A percentile compares a stretch with the other conserved stretches of the same genome.
phyloP scores from a whole-genome alignment of 345 rosid species.

The Boechera divaricarpa region DNA sequence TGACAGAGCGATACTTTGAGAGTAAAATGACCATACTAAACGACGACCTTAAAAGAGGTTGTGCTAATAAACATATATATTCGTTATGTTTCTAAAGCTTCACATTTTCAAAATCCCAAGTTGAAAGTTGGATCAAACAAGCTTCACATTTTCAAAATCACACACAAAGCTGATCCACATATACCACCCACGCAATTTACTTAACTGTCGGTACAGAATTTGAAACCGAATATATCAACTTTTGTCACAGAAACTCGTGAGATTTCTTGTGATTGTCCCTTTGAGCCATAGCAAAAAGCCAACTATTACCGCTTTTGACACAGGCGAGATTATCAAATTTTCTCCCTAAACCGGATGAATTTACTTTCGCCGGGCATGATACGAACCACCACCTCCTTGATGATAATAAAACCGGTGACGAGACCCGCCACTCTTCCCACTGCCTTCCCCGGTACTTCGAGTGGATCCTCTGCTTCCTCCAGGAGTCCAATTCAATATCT shows the following conservation, averaged over 20 bases:
- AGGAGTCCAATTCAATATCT: conserved; percentile 72
- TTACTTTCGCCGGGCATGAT: conserved; percentile 73
- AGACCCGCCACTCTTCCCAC: conserved; percentile 65
- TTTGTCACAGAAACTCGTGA: background rate
- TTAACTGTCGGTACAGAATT: background rate
- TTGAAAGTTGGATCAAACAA: conserved; percentile 7
- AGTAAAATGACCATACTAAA: too few species aligned
- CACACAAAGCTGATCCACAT: conserved; percentile 29
- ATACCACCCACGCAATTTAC: conserved; percentile 22
- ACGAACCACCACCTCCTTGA: conserved; percentile 74
- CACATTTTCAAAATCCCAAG: conserved; percentile 26
- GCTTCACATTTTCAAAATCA: conserved; percentile 24
- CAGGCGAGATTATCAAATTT: background rate
- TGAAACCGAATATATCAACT: background rate
- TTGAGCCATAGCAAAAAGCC: conserved; percentile 12
- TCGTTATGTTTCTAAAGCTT: conserved; percentile 4
- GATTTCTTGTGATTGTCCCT: conserved; percentile 23
- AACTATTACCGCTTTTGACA: conserved; percentile 4
- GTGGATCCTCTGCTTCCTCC: conserved; percentile 57
- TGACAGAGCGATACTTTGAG: background rate
- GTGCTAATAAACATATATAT: conserved; percentile 7
- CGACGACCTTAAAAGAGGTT: background rate
- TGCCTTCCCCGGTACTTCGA: conserved; percentile 67
- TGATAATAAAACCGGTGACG: conserved; percentile 71
- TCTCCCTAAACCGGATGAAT: background rate